Conservation (phyloP, 352 stramenopile species). For the Thalassiosira mediterranea region DNA sequence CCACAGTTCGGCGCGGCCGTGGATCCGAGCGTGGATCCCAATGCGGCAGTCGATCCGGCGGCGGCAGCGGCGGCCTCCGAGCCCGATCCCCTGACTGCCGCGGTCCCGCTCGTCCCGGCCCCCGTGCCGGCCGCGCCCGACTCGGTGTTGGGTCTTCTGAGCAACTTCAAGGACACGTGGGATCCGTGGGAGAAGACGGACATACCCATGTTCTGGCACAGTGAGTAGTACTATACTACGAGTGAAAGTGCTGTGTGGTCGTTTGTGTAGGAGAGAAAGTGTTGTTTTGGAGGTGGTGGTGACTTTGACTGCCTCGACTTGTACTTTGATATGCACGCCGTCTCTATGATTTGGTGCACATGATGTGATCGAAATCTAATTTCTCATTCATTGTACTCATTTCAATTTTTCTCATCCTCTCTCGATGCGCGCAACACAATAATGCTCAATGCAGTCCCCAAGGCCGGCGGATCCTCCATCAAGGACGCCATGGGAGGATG, state of each 20-base stretch:
- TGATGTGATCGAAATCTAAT: no score
- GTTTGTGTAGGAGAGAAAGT: no score
- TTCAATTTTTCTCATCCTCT: no score
- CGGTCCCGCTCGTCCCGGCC: not conserved
- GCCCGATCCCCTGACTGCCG: not conserved
- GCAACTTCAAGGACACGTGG: constrained; percentile 61
- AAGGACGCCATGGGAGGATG: constrained; percentile 66
- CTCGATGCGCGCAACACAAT: no score
- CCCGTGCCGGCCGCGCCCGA: not conserved
- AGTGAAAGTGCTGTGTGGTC: not conserved
- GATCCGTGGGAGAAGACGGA: constrained; percentile 54
- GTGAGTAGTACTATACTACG: constrained; percentile 9
- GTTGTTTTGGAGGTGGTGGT: no score
- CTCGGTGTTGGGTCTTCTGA: constrained; percentile 19
- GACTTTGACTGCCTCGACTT: no score
- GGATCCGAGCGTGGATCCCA: not conserved
- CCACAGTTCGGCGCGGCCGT: not conserved
- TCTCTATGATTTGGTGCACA: no score
- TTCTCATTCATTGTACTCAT: no score
- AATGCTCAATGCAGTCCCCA: no score
- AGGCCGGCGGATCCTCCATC: constrained; percentile 51
- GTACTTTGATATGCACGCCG: no score
- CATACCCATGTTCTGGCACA: constrained; percentile 65
- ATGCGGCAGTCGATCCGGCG: not conserved
- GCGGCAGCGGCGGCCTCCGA: not conserved